Base-by-base conservation (phyloP, 257 asterid genomes). In the Echium plantagineum region DNA sequence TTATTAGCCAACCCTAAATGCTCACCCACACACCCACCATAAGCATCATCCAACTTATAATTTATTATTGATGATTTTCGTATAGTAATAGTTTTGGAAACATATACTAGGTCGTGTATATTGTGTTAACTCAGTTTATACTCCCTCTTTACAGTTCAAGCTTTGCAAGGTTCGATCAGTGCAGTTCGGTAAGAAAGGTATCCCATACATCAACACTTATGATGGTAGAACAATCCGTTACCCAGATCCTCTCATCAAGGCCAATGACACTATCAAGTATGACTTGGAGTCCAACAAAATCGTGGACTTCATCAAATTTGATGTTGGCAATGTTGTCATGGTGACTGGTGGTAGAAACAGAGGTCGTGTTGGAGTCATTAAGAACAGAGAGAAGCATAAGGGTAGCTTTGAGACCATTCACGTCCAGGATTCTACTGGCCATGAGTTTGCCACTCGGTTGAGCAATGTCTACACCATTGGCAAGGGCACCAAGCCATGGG, bases 281-380 rank as follows among this genome's bases (percentile, higher is more conserved):
- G 49, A 42, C 49, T 42, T 42, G 49, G 49, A 42, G 49, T 42
- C 49, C 17, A 42, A 42, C 16, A 42, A 42, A 17, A 42, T 42
- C 13, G 49, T 42, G 5, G 49, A 42, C 16, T 42, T 42, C 49
- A 42, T 42, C 49, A 42, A 42, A 42, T 42, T 42, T 42, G 49
- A 42, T 12, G 59, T 56, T 15, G 59, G 59, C 3, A 56, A 56
- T 56, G 59, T 56, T 21, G 59, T 56, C n/a, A 56, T 56, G 59
- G 59, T 56, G n/a, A 56, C 59, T 9, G 59, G 59, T 56, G 59
- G 59, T 21, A 56, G 59, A 56, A 56, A 56, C 59, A 56, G 59
- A 42, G 49, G 49, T 5, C 49, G 49, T 42, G 49, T 42, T 12
- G 49, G 49, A 42, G 17, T 42, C 49, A 42, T 42, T 13, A 42